Percentiles rank a stretch among this genome's conserved stretches.
These are phyloP conservation scores for Fraxinus cuspidata DNA, from an alignment of 257 asterid species.

Conservation along the genomic window DNA sequence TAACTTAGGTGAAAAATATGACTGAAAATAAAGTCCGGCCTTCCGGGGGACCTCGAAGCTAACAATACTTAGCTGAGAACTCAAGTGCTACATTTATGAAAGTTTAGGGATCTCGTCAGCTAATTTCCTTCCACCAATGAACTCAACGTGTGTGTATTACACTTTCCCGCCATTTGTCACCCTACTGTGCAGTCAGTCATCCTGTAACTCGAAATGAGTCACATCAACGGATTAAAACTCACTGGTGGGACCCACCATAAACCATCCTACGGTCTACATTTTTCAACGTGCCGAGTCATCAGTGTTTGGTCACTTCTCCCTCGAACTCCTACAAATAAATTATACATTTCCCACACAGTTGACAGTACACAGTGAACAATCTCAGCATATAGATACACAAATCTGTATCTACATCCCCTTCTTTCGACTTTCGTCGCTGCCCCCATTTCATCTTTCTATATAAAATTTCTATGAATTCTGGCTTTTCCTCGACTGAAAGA, in stretches of 20 bases:
- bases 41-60: background rate
- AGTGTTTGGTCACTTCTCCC: background rate
- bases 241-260: background rate
- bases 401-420: conserved; percentile 14
- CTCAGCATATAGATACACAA: background rate
- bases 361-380: conserved; percentile 15
- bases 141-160: background rate
- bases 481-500: background rate
- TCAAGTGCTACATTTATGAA: background rate
- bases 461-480: background rate
- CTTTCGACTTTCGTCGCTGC: background rate
- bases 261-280: background rate
- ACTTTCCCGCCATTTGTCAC: conserved; percentile 6
- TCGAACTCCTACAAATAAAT: conserved; percentile 1
- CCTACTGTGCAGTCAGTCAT: background rate
- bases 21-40: background rate
- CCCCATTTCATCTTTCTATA: background rate
- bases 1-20: background rate
- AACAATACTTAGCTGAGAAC: background rate
- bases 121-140: background rate
- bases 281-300: background rate
- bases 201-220: background rate
- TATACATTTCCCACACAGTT: conserved; percentile 19
- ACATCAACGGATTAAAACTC: background rate
- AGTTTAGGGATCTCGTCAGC: background rate